Percentiles rank a stretch among this genome's conserved stretches.
phyloP scores from a whole-genome alignment of 2,329 filamentous ascomycete species.

The Penicillium sp. region DNA sequence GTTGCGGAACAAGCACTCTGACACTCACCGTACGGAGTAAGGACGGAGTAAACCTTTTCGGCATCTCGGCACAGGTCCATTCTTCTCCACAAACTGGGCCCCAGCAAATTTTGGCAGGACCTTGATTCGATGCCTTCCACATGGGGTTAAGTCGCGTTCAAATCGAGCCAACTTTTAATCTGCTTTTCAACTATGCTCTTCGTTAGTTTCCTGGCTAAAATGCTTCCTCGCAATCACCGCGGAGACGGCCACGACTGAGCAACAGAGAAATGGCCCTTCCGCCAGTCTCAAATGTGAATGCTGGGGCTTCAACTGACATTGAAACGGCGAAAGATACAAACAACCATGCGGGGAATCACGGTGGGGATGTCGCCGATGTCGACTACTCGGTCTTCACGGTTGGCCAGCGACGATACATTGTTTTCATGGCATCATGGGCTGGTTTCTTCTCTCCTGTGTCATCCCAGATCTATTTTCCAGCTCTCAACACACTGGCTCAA shows the following conservation, averaged over 20 bases:
- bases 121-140: conserved; percentile 8
- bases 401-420: conserved; percentile 34
- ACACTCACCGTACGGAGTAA: neutral
- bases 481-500: conserved; percentile 39
- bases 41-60: conserved; percentile 15
- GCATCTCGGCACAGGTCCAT: conserved; percentile 24
- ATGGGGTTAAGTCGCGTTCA: conserved; percentile 8
- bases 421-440: conserved; percentile 37
- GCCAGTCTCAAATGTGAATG: neutral
- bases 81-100: conserved; percentile 16
- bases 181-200: neutral
- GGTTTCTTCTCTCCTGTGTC: conserved; percentile 51
- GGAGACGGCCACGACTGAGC: neutral
- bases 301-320: neutral
- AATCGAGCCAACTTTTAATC: neutral
- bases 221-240: neutral
- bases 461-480: conserved; percentile 51
- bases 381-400: conserved; percentile 40
- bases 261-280: conserved; percentile 12
- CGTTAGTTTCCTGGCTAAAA: neutral
- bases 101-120: neutral
- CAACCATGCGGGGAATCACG: conserved; percentile 12
- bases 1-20: neutral
- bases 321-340: conserved; percentile 10
- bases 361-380: conserved; percentile 20